Evolutionary conservation across 768 basidiomycete species (phyloP), one percentile per base, ranked within the genome.

Genomic region (Gyrodon lividus): DNA sequence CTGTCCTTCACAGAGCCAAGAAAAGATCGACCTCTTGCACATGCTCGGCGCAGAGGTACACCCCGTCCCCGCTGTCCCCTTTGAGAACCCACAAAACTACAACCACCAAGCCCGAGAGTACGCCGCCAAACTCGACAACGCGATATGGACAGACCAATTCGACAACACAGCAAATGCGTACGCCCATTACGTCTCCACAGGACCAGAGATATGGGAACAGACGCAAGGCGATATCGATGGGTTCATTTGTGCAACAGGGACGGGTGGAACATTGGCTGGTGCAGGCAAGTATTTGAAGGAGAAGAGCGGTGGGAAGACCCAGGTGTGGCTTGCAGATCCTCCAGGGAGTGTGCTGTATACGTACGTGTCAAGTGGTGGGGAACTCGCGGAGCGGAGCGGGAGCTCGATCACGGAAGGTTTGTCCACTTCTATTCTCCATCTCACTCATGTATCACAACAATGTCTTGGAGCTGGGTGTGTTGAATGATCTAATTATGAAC

Each of bases 31-130:
- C 70, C 83, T 99, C 24, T 77, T 99, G 49, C 85, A 86, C 48
- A 96, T 99, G 96, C 81, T 99, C 20, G 97, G 97, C 24, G 96
- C 97, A 5, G 96, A 98, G 60, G 96, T 99, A 30, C 77, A 91
- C 62, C 90, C 97, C 30, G 97, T 99, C 2, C 93, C 97, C 16
- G 95, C 96, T 2, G 97, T 99, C 28, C 85, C 97, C 10, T 98
- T 89, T 67, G 94, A 98, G 62, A 86, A 99, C 70, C 93, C 95
- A 5, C 69, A 77, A 54, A 98, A 99, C 74, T 99, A 98, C 77
- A 99, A 99, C 69, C 97, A 98, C 73, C 93, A 95, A 72, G 97
- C 97, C 23, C 84, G 86, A 41, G 89, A 93, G 57, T 89, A 85
- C 55, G 96, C 97, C 31, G 78, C 80, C 35, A 72, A 74, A 14